A percentile compares a stretch with the other conserved stretches of the same genome.
These are phyloP conservation scores for Fragaria nilgerrensis DNA, from an alignment of 306 rosid genomes.

Conservation along the genomic window DNA sequence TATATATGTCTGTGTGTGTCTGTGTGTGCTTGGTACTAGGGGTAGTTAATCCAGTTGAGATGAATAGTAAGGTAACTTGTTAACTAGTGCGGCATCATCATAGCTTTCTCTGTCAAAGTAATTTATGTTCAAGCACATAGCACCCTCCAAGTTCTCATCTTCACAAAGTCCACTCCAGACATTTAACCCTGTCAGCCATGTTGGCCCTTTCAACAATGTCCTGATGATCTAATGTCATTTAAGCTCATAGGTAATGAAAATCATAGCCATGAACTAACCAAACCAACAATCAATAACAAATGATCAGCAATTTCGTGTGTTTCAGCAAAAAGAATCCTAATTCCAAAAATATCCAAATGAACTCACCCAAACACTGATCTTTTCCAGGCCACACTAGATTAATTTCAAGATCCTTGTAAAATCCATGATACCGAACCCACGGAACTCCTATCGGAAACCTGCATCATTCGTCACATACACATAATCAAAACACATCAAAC, in stretches of 20 bases:
- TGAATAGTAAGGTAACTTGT: background rate
- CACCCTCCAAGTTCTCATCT: background rate
- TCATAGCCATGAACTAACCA: background rate
- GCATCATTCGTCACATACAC: constrained; percentile 26
- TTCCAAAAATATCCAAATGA: constrained; percentile 3
- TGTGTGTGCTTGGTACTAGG: background rate
- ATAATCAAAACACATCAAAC: constrained; percentile 8
- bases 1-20: background rate
- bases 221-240: background rate
- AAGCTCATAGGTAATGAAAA: background rate
- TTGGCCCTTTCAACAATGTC: background rate
- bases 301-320: background rate
- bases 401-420: constrained; percentile 60
- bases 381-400: constrained; percentile 87
- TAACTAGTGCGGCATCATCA: background rate
- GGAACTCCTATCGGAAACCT: constrained; percentile 80
- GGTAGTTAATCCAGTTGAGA: background rate
- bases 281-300: background rate
- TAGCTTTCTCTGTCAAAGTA: background rate
- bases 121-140: background rate
- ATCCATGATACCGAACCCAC: constrained; percentile 75
- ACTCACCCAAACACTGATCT: constrained; percentile 65
- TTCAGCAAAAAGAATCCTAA: background rate
- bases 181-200: background rate
- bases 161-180: background rate